Base-by-base conservation (phyloP, 441 rosid genomes). In the Metrosideros polymorpha region DNA sequence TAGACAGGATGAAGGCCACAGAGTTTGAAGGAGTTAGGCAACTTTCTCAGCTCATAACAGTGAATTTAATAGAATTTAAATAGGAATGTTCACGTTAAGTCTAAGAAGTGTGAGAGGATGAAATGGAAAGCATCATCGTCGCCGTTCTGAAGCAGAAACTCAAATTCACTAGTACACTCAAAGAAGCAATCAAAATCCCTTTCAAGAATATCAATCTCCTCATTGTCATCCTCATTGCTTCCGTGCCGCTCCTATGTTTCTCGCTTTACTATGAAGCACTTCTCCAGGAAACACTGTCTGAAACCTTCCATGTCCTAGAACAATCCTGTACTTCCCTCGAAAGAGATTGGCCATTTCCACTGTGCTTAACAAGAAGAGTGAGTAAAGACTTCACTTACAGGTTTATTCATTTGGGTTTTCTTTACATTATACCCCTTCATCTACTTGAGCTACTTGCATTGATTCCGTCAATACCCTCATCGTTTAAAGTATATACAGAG, bases 191-290 rank as follows among this genome's bases (percentile, higher is more conserved):
- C 45, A 30, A 63, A 12, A 82, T 84, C 59, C 87, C 85, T 54
- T 53, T 24, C 86, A 85, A 76, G 51, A 88, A 61, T 76, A 50
- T 13, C 86, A 59, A 82, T 83, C 88, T 88, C 87, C 24, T 85
- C 52, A 2, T 83, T 83, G 83, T 88, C 85, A n/a, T 66, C 76
- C 17, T 89, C 7, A 49, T 88, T 49, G 47, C 49, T 22, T 85
- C 88, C 9, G 56, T 91, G 49, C 90, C 92, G n/a, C 29, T 87
- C 13, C 83, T 87, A 49, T 84, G 75, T 84, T 89, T 85, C 87
- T 86, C 32, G 42, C 49, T 87, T 22, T 89, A 53, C 87, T 85
- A 66, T 56, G 92, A 89, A 84, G 47, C 32, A 47, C 35, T 86
- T 39, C 89, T 89, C 50, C 87, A 87, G 45, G 82, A 53, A 30